A percentile compares a stretch with the other conserved stretches of the same genome.
Conservation (phyloP, 2,329 filamentous ascomycete genomes). For the Trichoderma koningiopsis region DNA sequence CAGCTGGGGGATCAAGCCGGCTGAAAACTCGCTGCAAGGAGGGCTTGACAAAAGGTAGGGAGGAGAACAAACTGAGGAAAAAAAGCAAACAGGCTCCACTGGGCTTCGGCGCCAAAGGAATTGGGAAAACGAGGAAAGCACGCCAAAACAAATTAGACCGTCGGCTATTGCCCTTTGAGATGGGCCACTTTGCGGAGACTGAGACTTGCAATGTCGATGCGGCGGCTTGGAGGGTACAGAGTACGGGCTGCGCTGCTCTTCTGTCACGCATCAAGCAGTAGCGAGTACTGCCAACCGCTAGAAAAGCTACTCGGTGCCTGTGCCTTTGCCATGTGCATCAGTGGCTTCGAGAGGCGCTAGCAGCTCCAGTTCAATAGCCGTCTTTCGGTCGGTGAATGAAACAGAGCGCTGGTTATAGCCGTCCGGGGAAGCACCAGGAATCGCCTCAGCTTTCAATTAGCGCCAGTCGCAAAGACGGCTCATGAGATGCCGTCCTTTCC, state of each 20-base stretch:
- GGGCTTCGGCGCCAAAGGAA: constrained; percentile 7
- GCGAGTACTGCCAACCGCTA: not conserved
- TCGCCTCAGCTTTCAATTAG: not conserved
- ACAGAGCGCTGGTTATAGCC: constrained; percentile 9
- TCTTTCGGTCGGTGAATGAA: not conserved
- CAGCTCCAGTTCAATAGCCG: not conserved
- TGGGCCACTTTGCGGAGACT: not conserved
- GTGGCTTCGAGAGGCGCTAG: not conserved
- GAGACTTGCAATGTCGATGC: not conserved
- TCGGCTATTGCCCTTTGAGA: constrained; percentile 18
- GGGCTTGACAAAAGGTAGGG: not conserved
- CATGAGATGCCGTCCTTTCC: not conserved
- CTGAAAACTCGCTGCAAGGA: constrained; percentile 18
- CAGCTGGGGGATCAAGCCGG: not conserved
- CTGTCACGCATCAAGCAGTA: not conserved
- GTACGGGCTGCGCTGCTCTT: not conserved
- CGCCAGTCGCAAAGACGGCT: not conserved
- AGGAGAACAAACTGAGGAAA: not conserved
- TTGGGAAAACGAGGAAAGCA: not conserved
- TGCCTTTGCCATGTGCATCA: not conserved
- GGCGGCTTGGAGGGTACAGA: not conserved
- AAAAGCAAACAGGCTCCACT: constrained; percentile 5
- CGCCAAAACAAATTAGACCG: not conserved
- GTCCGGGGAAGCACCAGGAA: constrained; percentile 15
- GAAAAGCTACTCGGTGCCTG: not conserved